Conservation (phyloP, 768 basidiomycete species). For the Xerocomellus chrysenteron region DNA sequence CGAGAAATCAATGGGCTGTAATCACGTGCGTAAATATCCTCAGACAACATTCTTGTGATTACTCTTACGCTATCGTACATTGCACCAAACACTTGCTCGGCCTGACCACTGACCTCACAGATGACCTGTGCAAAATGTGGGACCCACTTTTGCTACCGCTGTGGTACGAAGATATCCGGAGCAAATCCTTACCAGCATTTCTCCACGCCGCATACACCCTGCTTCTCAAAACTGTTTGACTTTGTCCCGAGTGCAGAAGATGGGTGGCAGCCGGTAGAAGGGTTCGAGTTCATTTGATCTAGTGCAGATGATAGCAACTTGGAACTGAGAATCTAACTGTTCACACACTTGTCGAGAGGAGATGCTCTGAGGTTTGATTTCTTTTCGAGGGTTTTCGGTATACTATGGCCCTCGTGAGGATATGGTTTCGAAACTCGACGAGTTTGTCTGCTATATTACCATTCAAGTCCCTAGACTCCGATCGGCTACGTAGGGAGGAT, state of each 20-base stretch:
- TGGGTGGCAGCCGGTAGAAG: conserved; percentile 50
- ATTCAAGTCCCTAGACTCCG: too few species aligned
- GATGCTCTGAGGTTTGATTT: not conserved
- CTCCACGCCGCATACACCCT: conserved; percentile 47
- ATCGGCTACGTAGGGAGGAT: too few species aligned
- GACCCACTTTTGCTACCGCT: conserved; percentile 82
- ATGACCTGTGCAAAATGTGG: conserved; percentile 78
- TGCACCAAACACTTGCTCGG: not conserved
- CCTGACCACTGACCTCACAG: conserved; percentile 35
- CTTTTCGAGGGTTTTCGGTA: too few species aligned
- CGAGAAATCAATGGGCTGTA: conserved; percentile 79
- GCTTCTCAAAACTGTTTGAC: conserved; percentile 72
- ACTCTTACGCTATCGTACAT: not conserved
- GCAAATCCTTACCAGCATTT: conserved; percentile 69
- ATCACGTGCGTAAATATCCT: conserved; percentile 62
- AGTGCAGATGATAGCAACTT: not conserved
- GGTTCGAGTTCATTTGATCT: conserved; percentile 28
- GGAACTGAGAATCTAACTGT: not conserved
- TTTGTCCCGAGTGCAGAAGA: conserved; percentile 35
- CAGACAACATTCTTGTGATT: not conserved
- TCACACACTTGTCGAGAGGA: not conserved
- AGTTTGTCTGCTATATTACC: not conserved
- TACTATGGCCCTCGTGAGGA: not conserved
- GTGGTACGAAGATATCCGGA: conserved; percentile 52
- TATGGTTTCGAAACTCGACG: not conserved